These are phyloP conservation scores for Syzygium grande DNA, from an alignment of 345 rosid genomes.

Conservation along the genomic window DNA sequence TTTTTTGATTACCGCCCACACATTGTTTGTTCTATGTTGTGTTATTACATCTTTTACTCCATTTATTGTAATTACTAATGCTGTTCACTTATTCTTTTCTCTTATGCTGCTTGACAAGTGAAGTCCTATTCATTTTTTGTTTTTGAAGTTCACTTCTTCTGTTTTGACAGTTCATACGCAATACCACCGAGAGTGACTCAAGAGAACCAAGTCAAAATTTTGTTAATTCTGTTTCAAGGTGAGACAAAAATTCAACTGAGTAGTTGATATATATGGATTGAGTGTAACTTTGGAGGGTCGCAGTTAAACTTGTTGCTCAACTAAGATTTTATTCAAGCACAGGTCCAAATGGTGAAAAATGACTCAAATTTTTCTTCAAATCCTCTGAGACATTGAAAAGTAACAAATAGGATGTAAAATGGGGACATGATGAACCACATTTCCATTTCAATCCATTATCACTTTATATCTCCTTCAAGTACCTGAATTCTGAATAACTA, in stretches of 20 bases:
- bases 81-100: background rate
- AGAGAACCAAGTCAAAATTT: background rate
- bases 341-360: background rate
- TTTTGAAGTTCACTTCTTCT: background rate
- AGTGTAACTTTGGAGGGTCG: background rate
- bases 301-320: background rate
- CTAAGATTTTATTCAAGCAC: background rate
- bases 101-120: background rate
- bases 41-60: background rate
- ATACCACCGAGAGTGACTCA: background rate
- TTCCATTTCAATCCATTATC: background rate
- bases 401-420: background rate
- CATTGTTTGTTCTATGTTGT: background rate
- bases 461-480: background rate
- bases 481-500: background rate
- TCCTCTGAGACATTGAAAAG: background rate
- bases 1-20: background rate
- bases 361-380: background rate
- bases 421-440: background rate
- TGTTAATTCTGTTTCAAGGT: background rate
- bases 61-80: background rate
- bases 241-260: background rate
- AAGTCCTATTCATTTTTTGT: background rate
- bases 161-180: background rate
- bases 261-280: background rate